A percentile compares a stretch with the other conserved stretches of the same genome.
Evolutionary conservation across 2,329 filamentous ascomycete genomes (phyloP).

Genomic region (Cryphonectria carpinicola): DNA sequence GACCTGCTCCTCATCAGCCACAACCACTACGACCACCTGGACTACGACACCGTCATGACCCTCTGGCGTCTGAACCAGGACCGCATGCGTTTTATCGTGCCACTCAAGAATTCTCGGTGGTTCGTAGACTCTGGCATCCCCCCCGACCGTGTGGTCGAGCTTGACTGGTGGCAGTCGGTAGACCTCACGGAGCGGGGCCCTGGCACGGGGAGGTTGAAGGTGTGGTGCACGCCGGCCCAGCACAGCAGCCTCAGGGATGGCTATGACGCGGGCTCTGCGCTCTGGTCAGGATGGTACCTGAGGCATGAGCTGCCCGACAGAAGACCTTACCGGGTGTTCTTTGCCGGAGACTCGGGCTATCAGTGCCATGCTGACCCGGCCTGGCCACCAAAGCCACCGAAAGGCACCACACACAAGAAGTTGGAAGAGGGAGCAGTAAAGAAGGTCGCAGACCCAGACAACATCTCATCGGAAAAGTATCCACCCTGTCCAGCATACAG

Average conservation of each 20-base stretch:
- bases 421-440: conserved; percentile 13
- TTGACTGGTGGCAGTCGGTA: conserved; percentile 74
- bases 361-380: conserved; percentile 32
- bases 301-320: conserved; percentile 23
- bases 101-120: conserved; percentile 68
- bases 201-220: conserved; percentile 46
- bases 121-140: conserved; percentile 61
- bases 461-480: conserved; percentile 14
- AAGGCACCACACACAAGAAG: conserved; percentile 4
- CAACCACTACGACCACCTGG: conserved; percentile 61
- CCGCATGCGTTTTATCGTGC: conserved; percentile 65
- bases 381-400: conserved; percentile 32
- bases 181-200: conserved; percentile 39
- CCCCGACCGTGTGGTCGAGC: conserved; percentile 55
- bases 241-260: conserved; percentile 63
- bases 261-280: conserved; percentile 62
- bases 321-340: conserved; percentile 64
- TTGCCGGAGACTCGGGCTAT: conserved; percentile 74
- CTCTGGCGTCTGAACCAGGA: conserved; percentile 42
- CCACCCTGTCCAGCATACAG: conserved; percentile 35
- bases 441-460: conserved; percentile 10
- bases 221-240: conserved; percentile 71
- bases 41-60: conserved; percentile 47
- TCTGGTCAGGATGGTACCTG: conserved; percentile 73
- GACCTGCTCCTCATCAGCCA: conserved; percentile 58